phyloP scores from a whole-genome alignment of 2,329 filamentous ascomycete species.

The Diatrype stigma region DNA sequence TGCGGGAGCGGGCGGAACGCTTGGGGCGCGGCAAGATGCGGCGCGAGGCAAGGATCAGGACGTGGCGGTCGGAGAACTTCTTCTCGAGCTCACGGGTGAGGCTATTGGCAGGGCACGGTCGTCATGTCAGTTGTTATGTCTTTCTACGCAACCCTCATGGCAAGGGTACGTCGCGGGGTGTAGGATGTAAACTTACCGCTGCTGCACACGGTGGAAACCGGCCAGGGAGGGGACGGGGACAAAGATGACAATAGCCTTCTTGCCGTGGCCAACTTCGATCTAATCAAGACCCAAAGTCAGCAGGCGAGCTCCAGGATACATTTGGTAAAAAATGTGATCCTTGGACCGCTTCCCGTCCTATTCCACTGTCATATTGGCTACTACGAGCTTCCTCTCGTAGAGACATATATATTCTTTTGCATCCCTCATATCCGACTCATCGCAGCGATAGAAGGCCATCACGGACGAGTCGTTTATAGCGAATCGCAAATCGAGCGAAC shows the following conservation, averaged over 20 bases:
- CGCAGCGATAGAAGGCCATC: slow-evolving; percentile 7
- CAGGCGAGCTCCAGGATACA: slow-evolving; percentile 69
- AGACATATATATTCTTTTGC: slow-evolving; percentile 7
- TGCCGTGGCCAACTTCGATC: slow-evolving; percentile 99
- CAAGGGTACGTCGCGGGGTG: neutral
- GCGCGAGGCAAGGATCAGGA: slow-evolving; percentile 97
- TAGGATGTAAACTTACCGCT: slow-evolving; percentile 68
- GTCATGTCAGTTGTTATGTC: too few relatives aligned
- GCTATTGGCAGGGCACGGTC: too few relatives aligned
- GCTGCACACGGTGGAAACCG: slow-evolving; percentile 99
- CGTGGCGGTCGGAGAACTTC: slow-evolving; percentile 99
- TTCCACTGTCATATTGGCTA: slow-evolving; percentile 42
- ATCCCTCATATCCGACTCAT: slow-evolving; percentile 15
- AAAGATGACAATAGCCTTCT: slow-evolving; percentile 99
- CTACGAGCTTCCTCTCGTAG: slow-evolving; percentile 4
- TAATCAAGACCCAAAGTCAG: slow-evolving; percentile 68
- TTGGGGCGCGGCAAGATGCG: slow-evolving; percentile 98
- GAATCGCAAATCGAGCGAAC: slow-evolving; percentile 5
- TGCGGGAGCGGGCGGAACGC: slow-evolving; percentile 94
- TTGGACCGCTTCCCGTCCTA: slow-evolving; percentile 75
- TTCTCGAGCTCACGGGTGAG: slow-evolving; percentile 99
- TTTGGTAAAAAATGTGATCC: slow-evolving; percentile 39
- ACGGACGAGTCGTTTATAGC: slow-evolving; percentile 13
- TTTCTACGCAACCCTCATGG: too few relatives aligned
- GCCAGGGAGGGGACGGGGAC: slow-evolving; percentile 98